phyloP scores from a whole-genome alignment of 768 basidiomycete genomes.

The Hirschioporus abietinus region DNA sequence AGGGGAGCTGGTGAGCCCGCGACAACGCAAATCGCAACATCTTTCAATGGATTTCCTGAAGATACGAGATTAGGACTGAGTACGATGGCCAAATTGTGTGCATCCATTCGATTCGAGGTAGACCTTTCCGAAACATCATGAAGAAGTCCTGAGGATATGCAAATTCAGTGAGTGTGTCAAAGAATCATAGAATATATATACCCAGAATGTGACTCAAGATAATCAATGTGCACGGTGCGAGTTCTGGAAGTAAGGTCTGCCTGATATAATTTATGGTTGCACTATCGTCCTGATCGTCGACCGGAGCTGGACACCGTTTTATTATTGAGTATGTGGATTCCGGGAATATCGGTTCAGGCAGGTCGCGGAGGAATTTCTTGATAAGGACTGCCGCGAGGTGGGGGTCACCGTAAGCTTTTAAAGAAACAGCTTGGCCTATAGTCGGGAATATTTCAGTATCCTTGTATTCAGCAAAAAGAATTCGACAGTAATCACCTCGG shows the following conservation, averaged over 20 bases:
- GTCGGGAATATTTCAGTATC: not conserved
- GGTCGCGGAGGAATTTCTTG: constrained; percentile 80
- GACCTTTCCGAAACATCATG: constrained; percentile 73
- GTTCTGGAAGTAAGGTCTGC: constrained; percentile 57
- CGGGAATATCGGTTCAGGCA: constrained; percentile 75
- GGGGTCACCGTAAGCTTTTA: constrained; percentile 71
- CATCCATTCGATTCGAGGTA: constrained; percentile 71
- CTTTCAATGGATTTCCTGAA: constrained; percentile 58
- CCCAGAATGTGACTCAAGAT: constrained; percentile 66
- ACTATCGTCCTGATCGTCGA: constrained; percentile 49
- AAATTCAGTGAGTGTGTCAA: constrained; percentile 12
- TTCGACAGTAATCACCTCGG: constrained; percentile 40
- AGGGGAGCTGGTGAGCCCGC: constrained; percentile 40
- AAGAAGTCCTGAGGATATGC: constrained; percentile 51
- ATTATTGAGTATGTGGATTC: constrained; percentile 63
- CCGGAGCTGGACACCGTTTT: constrained; percentile 58
- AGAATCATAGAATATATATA: constrained; percentile 29
- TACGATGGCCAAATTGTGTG: constrained; percentile 76
- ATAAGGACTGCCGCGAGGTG: constrained; percentile 79
- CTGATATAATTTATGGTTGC: constrained; percentile 60
- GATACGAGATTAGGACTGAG: constrained; percentile 76
- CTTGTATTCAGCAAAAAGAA: not conserved
- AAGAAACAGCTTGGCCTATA: constrained; percentile 65
- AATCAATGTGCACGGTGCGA: constrained; percentile 70
- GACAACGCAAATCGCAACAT: constrained; percentile 70